Conservation (phyloP, 768 basidiomycete species). For the Mycena kentingensis region DNA sequence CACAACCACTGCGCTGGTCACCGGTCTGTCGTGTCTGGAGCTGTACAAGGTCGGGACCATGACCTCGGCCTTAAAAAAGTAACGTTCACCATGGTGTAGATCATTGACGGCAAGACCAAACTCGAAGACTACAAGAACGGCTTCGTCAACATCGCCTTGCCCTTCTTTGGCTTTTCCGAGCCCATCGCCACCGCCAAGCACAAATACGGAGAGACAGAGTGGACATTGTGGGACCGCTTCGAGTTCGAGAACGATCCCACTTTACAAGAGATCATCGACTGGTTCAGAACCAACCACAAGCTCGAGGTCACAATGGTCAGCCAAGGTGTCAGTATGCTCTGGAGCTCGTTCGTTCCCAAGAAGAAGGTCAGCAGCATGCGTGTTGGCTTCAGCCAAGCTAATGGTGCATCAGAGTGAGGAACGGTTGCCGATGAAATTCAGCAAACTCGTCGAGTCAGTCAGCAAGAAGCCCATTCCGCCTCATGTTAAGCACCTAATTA, state of each 20-base stretch:
- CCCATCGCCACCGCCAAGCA: conserved; percentile 88
- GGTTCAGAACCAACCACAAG: conserved; percentile 82
- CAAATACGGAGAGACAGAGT: conserved; percentile 86
- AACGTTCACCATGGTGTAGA: conserved; percentile 43
- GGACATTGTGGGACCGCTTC: conserved; percentile 99
- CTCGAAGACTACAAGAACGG: conserved; percentile 98
- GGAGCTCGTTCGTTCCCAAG: conserved; percentile 90
- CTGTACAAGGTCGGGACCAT: conserved; percentile 81
- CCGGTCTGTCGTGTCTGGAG: conserved; percentile 94
- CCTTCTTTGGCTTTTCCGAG: conserved; percentile 99
- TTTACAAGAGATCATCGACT: conserved; percentile 78
- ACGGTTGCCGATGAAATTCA: conserved; percentile 86
- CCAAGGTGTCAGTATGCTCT: conserved; percentile 96
- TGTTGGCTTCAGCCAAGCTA: neutral
- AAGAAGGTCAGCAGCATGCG: conserved; percentile 73
- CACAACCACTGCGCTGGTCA: conserved; percentile 95
- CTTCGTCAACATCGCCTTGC: conserved; percentile 95
- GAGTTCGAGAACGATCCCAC: conserved; percentile 90
- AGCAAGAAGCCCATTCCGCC: conserved; percentile 92
- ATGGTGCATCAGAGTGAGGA: conserved; percentile 68
- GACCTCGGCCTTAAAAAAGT: conserved; percentile 5
- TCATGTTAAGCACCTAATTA: conserved; percentile 80
- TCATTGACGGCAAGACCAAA: conserved; percentile 93
- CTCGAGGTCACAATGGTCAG: conserved; percentile 95
- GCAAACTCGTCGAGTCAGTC: conserved; percentile 86